phyloP scores from a whole-genome alignment of 108 stramenopile genomes.

The Cyclotella baltica region DNA sequence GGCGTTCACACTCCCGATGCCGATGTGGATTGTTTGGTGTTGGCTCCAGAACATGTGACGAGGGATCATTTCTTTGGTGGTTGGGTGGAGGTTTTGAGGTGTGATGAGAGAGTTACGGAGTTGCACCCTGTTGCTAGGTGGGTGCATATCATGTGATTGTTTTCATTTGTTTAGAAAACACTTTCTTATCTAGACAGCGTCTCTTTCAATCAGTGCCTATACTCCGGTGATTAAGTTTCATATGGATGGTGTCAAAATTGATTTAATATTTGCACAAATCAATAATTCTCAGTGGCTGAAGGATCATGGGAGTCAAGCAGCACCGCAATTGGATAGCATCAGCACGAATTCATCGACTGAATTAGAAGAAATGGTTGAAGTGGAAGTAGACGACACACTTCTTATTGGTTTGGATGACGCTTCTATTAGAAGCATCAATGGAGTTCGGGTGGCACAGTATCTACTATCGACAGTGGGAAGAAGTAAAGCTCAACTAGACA shows the following conservation, averaged over 20 bases:
- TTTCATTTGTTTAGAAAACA: not conserved
- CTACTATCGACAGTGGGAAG: conserved; percentile 49
- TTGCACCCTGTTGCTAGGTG: conserved; percentile 67
- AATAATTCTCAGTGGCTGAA: conserved; percentile 35
- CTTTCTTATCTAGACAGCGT: not conserved
- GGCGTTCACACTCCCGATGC: conserved; percentile 75
- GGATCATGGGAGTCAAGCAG: conserved; percentile 12
- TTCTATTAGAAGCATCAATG: conserved; percentile 90
- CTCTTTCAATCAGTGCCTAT: conserved; percentile 51
- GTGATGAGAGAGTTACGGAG: conserved; percentile 39
- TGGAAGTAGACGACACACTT: conserved; percentile 51
- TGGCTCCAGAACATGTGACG: conserved; percentile 58
- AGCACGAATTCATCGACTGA: not conserved
- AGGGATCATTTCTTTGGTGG: conserved; percentile 71
- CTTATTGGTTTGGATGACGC: conserved; percentile 77
- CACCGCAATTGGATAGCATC: not conserved
- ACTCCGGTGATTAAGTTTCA: conserved; percentile 84
- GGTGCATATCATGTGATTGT: not conserved
- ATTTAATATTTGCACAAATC: conserved; percentile 75
- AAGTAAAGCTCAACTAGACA: conserved; percentile 21
- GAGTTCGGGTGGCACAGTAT: conserved; percentile 93
- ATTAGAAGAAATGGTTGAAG: conserved; percentile 55
- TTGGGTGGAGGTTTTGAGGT: conserved; percentile 58
- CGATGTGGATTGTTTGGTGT: conserved; percentile 73
- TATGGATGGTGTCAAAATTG: conserved; percentile 68